Percentiles rank a stretch among this genome's conserved stretches.
Conservation (phyloP, 495 filamentous ascomycete species). For the Penicillium lividum region DNA sequence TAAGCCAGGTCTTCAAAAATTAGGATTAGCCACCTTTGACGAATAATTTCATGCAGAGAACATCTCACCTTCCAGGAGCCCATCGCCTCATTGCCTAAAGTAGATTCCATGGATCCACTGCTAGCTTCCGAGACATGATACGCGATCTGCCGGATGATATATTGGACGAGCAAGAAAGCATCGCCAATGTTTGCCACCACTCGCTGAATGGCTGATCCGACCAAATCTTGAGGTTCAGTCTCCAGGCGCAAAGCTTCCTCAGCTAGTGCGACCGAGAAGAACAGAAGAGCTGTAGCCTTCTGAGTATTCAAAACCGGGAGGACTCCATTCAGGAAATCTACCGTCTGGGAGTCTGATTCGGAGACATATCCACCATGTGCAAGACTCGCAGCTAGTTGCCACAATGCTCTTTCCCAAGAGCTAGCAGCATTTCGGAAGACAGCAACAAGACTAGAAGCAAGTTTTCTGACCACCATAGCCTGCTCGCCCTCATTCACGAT, state of each 20-base stretch:
- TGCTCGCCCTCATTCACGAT: conserved; percentile 59
- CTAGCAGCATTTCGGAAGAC: conserved; percentile 73
- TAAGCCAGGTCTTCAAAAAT: conserved; percentile 19
- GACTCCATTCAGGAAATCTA: conserved; percentile 42
- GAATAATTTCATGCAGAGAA: not conserved
- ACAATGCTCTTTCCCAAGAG: conserved; percentile 67
- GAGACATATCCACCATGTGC: conserved; percentile 52
- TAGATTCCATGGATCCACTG: conserved; percentile 21
- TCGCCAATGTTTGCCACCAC: conserved; percentile 37
- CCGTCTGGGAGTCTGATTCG: conserved; percentile 50
- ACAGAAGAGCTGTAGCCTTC: conserved; percentile 62
- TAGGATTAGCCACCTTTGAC: not conserved
- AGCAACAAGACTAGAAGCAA: conserved; percentile 78
- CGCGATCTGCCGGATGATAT: conserved; percentile 36
- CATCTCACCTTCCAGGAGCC: conserved; percentile 39
- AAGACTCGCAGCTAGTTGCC: conserved; percentile 65
- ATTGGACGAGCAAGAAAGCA: conserved; percentile 40
- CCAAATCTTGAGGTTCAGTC: conserved; percentile 22
- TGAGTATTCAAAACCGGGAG: conserved; percentile 52
- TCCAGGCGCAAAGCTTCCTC: conserved; percentile 59
- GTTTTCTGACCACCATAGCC: conserved; percentile 72
- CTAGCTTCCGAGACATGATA: conserved; percentile 26
- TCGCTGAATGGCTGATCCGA: conserved; percentile 17
- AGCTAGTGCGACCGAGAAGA: conserved; percentile 71
- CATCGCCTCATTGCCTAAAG: conserved; percentile 35